Evolutionary conservation across 805 yeast species (phyloP), one percentile per base, ranked within the genome.

Genomic region (Vanderwaltozyma yarrowii): DNA sequence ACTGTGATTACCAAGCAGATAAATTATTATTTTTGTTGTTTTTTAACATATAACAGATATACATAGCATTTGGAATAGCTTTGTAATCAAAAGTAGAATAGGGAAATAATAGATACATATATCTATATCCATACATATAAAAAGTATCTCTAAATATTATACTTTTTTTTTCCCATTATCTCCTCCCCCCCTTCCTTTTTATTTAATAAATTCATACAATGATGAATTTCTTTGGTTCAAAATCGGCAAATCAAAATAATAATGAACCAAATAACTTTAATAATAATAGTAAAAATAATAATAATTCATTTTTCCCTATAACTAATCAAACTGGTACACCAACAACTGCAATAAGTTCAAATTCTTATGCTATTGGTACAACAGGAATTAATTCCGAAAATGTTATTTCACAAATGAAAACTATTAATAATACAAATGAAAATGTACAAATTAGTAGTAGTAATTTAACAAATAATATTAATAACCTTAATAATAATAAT

Each of bases 331-430:
- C 74, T 1, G 66, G 76, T 1, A 66, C 76, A 5, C 83, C 88
- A 15, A 79, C 89, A 2, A 80, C 83, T 2, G 87, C 87, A 0
- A 60, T 80, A 9, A 68, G 77, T 34, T 72, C 73, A 43, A 70
- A 70, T 40, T 70, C 80, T 2, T 69, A 76, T 58, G 88, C 74
- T 2, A 72, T 78, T 58, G 88, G 87, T 2, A 79, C 86, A 5
- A 79, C 81, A 1, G 67, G 73, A 9, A 64, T 62, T 33, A 56
- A 65, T 3, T 61, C 52, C 3, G 65, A 50, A 48, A 52, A 51
- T 54, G 68, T 57, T 8, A 40, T 61, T 26, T 46, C 60, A 5
- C 63, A 53, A 38, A 65, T 62, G 44, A 50, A 50, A 39, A 42
- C 47, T 8, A 39, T 44, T 46, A 51, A 48, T 36, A 18, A 31